Evolutionary conservation across 371 early-diverging fungal genomes (phyloP).

Genomic region (Mucor circinelloides): DNA sequence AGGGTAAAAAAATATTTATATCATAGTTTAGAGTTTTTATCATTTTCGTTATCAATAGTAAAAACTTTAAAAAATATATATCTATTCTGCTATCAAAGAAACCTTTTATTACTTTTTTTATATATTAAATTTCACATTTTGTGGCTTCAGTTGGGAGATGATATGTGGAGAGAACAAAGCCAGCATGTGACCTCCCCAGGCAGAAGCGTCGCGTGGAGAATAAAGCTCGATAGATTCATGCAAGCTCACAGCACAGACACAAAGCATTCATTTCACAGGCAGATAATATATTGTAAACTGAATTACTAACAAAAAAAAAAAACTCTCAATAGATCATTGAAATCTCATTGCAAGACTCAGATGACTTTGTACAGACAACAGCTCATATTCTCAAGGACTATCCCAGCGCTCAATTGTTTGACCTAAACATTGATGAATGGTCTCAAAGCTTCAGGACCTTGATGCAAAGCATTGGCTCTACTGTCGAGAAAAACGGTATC

Average conservation of each 20-base stretch:
- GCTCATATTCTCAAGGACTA: conserved; percentile 23
- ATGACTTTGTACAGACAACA: conserved; percentile 24
- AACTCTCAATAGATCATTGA: conserved; percentile 17
- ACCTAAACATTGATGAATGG: conserved; percentile 24
- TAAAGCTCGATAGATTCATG: not conserved
- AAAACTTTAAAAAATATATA: not conserved
- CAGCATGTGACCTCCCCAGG: not conserved
- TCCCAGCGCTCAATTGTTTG: conserved; percentile 9
- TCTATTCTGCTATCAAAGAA: not conserved
- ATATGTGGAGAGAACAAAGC: not conserved
- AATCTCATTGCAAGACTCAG: conserved; percentile 21
- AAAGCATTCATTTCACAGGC: not conserved
- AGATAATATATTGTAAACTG: not conserved
- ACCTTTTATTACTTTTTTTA: not conserved
- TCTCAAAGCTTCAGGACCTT: conserved; percentile 8
- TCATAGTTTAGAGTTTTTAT: conserved; percentile 1
- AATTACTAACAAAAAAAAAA: not conserved
- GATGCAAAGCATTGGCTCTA: conserved; percentile 11
- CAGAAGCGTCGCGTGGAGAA: not conserved
- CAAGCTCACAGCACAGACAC: not conserved
- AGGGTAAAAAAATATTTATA: not conserved
- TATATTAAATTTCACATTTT: not conserved
- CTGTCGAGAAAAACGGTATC: conserved; percentile 18
- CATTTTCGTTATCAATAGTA: not conserved
- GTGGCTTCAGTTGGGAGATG: not conserved